A percentile compares a stretch with the other conserved stretches of the same genome.
phyloP scores from a whole-genome alignment of 257 asterid species.

The Nicotiana tabacum region DNA sequence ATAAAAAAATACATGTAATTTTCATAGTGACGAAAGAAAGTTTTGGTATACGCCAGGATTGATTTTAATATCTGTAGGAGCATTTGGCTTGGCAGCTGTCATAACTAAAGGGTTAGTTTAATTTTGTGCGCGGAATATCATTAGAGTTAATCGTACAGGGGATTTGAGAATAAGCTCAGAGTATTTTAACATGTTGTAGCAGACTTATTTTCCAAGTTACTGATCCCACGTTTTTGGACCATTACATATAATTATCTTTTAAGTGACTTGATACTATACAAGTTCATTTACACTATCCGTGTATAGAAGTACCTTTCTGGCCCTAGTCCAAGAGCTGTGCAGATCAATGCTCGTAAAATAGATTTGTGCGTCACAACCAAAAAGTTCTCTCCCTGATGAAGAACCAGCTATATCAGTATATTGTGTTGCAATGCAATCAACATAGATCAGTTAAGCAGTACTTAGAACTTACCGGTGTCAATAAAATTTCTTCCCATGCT shows the following conservation, averaged over 20 bases:
- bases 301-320: constrained; percentile 50
- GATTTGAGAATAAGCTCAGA: background rate
- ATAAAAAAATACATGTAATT: background rate
- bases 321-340: constrained; percentile 77
- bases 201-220: background rate
- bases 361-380: constrained; percentile 82
- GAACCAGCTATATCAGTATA: background rate
- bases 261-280: background rate
- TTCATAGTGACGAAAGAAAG: background rate
- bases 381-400: constrained; percentile 60
- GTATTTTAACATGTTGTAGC: background rate
- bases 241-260: background rate
- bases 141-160: background rate
- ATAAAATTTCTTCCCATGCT: constrained; percentile 71
- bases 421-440: background rate
- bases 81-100: background rate
- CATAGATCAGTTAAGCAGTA: background rate
- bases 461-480: constrained; percentile 41
- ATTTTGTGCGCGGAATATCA: background rate
- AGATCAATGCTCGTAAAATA: constrained; percentile 72
- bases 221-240: background rate
- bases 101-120: background rate
- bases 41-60: background rate
- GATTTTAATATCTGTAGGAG: background rate
- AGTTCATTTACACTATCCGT: background rate